Base-by-base conservation (phyloP, 2,329 filamentous ascomycete genomes). In the Domatiomyces catenatus region DNA sequence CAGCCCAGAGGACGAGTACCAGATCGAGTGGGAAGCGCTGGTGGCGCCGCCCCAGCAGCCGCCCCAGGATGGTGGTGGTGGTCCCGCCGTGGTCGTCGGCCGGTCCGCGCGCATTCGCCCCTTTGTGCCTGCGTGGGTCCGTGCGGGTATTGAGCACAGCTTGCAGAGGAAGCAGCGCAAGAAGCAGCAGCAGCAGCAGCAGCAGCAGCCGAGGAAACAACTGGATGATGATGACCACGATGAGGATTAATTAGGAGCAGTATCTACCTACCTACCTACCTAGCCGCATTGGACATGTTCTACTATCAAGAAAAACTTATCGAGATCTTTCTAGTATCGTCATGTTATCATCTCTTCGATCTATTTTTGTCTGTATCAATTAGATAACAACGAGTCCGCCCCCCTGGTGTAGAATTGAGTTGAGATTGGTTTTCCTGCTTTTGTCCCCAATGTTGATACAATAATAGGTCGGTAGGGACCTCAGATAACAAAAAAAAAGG, bases 61-160 rank as follows among this genome's bases (percentile, higher is more conserved):
- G 8, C 64, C 68, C 45, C 71, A 72, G 44, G n/a, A n/a, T n/a
- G n/a, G n/a, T n/a, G n/a, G n/a, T n/a, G n/a, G n/a, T n/a, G n/a
- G n/a, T n/a, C n/a, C n/a, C n/a, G n/a, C n/a, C n/a, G n/a, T n/a
- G n/a, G 69, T 78, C 15, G 77, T 74, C 58, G 5, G 10, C 32
- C 10, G 15, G 10, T 39, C 32, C 10, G 15, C 32, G 2, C 32
- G 32, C 32, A 61, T 88, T 36, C 88, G 84, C 70, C 86, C 90
- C 0, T 84, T 94, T 66, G 81, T 95, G 59, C 88, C 89, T 0
- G 72, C 79, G 42, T 96, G 90, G 90, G 67, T 75, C 18, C 68
- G 70, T 52, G 58, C 73, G 59, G 56, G 58, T 8, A 56, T 61
- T 8, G 52, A 56, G 42, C 53, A 54, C 42, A 57, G 54, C 28